Conservation (phyloP, 441 rosid species). For the Gossypium aridum region DNA sequence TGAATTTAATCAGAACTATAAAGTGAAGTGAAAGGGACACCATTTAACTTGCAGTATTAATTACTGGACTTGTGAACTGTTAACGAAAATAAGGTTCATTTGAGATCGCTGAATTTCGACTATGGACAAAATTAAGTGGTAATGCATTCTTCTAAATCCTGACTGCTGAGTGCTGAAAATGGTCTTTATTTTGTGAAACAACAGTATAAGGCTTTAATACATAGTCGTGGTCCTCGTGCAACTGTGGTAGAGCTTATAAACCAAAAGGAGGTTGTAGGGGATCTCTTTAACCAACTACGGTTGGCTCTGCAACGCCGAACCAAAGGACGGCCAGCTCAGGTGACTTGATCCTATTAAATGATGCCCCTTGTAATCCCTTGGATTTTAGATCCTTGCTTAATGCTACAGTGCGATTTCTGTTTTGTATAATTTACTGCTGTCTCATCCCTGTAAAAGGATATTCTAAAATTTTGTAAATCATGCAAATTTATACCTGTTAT, state of each 20-base stretch:
- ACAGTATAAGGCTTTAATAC: slow-evolving; percentile 82
- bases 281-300: slow-evolving; percentile 91
- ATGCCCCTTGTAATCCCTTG: slow-evolving; percentile 8
- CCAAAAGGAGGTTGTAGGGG: slow-evolving; percentile 86
- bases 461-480: neutral
- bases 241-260: slow-evolving; percentile 73
- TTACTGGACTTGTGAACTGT: neutral
- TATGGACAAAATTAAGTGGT: neutral
- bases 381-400: slow-evolving; percentile 2
- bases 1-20: neutral
- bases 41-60: neutral
- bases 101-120: neutral
- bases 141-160: neutral
- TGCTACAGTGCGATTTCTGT: neutral
- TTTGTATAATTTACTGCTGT: neutral
- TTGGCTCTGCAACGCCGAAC: slow-evolving; percentile 81
- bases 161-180: slow-evolving; percentile 5
- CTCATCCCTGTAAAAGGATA: neutral
- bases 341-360: slow-evolving; percentile 25
- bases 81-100: neutral
- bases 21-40: neutral
- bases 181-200: slow-evolving; percentile 16
- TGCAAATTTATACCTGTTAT: neutral
- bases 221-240: slow-evolving; percentile 59
- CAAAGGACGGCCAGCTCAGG: slow-evolving; percentile 86